Conservation (phyloP, 1,139 yeast species). For the Geotrichum aggregatum region DNA sequence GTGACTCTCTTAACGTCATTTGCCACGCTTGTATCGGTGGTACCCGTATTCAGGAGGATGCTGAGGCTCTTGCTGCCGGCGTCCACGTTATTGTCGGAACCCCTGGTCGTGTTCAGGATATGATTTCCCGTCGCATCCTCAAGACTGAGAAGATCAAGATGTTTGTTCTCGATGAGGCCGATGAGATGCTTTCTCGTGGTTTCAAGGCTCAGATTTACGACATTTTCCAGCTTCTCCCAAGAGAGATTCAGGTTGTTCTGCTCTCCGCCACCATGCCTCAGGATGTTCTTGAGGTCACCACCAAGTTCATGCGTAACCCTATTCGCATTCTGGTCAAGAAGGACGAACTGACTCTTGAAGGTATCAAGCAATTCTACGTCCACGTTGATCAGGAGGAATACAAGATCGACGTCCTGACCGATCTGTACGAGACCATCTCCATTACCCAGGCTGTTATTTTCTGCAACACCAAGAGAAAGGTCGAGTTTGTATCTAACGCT, state of each 20-base stretch:
- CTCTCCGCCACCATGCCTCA: conserved; percentile 88
- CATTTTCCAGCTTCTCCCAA: conserved; percentile 73
- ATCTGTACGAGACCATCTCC: conserved; percentile 86
- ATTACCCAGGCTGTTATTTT: conserved; percentile 95
- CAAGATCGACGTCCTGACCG: conserved; percentile 94
- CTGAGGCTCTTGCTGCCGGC: conserved; percentile 66
- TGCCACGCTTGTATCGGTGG: conserved; percentile 96
- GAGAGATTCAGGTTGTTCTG: conserved; percentile 83
- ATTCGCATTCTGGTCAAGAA: conserved; percentile 84
- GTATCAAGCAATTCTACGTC: conserved; percentile 81
- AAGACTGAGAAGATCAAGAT: conserved; percentile 70
- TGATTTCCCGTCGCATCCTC: conserved; percentile 72
- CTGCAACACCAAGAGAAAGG: conserved; percentile 88
- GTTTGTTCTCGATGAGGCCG: conserved; percentile 90
- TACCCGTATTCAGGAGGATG: conserved; percentile 74
- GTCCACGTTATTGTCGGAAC: conserved; percentile 96
- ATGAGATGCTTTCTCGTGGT: conserved; percentile 84
- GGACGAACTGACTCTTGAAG: conserved; percentile 84
- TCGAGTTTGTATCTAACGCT: conserved; percentile 83
- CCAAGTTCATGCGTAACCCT: conserved; percentile 85
- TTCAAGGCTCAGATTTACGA: conserved; percentile 91
- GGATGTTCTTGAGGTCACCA: conserved; percentile 81
- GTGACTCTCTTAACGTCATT: conserved; percentile 74
- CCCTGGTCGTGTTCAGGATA: conserved; percentile 89
- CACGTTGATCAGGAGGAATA: conserved; percentile 89